A percentile compares a stretch with the other conserved stretches of the same genome.
Conservation (phyloP, 2,329 filamentous ascomycete genomes). For the Fusarium nematophilum region DNA sequence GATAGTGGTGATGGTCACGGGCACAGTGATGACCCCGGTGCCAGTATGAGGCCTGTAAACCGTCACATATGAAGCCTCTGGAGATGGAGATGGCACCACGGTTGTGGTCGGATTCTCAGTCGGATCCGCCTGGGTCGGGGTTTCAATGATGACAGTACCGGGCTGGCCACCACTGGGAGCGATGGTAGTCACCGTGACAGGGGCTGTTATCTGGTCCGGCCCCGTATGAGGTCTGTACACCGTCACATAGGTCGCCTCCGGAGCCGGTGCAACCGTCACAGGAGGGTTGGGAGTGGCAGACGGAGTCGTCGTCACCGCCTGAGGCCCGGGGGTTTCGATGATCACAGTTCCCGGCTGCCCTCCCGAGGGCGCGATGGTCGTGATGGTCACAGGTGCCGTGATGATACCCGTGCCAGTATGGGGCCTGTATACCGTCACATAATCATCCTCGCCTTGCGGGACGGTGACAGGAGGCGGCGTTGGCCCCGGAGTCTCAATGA, state of each 20-base stretch:
- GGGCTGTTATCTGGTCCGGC: slow-evolving; percentile 14
- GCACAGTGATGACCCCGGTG: slow-evolving; percentile 3
- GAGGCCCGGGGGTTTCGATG: slow-evolving; percentile 23
- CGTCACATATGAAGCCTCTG: slow-evolving; percentile 24
- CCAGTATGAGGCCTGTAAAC: slow-evolving; percentile 20
- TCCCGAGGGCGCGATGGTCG: slow-evolving; percentile 19
- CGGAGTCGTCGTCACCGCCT: slow-evolving; percentile 7
- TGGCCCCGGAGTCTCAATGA: slow-evolving; percentile 26
- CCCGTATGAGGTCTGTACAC: slow-evolving; percentile 26
- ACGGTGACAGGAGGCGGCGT: slow-evolving; percentile 4
- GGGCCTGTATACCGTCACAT: slow-evolving; percentile 26
- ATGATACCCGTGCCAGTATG: slow-evolving; percentile 30
- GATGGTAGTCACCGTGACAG: slow-evolving; percentile 22
- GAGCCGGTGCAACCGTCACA: neutral
- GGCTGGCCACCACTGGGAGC: slow-evolving; percentile 11
- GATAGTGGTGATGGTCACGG: slow-evolving; percentile 17
- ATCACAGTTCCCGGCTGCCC: slow-evolving; percentile 34
- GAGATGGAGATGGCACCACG: slow-evolving; percentile 23
- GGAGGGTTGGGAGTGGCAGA: slow-evolving; percentile 7
- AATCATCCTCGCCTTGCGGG: neutral
- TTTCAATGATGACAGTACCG: slow-evolving; percentile 30
- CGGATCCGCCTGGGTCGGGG: slow-evolving; percentile 8
- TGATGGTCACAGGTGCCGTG: slow-evolving; percentile 31
- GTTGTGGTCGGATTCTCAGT: slow-evolving; percentile 10
- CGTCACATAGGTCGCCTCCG: slow-evolving; percentile 15